Percentiles rank a stretch among this genome's conserved stretches.
phyloP scores from a whole-genome alignment of 306 rosid genomes.

The Ormosia semicastrata region DNA sequence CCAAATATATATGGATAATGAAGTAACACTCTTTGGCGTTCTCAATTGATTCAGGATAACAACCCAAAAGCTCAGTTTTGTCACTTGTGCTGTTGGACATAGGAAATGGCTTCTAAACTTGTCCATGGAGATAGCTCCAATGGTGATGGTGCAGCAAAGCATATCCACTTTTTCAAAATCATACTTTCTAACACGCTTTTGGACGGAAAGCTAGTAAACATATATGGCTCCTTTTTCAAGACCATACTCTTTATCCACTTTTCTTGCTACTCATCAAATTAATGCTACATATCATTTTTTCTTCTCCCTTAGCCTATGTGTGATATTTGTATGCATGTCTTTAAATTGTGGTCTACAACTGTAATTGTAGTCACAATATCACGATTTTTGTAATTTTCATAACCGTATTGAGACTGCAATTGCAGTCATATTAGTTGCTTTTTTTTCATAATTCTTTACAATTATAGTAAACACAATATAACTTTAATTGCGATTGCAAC shows the following conservation, averaged over 20 bases:
- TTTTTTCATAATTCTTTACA: no score
- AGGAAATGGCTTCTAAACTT: neutral
- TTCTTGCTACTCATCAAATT: neutral
- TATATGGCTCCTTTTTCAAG: neutral
- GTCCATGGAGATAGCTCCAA: neutral
- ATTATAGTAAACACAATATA: no score
- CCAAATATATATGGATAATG: no score
- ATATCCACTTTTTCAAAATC: slow-evolving; percentile 11
- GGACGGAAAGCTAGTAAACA: neutral
- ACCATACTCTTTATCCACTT: neutral
- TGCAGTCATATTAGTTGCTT: no score
- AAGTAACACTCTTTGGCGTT: neutral
- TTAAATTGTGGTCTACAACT: no score
- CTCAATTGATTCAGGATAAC: neutral
- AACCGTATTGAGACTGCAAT: no score
- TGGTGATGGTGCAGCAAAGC: neutral
- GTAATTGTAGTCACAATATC: no score
- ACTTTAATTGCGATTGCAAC: no score
- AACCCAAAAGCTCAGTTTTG: neutral
- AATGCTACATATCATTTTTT: neutral
- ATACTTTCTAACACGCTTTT: neutral
- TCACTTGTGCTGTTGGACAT: neutral
- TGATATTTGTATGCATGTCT: no score
- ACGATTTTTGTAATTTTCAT: no score
- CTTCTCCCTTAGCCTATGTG: no score